phyloP scores from a whole-genome alignment of 352 stramenopile genomes.

The Globisporangium nunn region DNA sequence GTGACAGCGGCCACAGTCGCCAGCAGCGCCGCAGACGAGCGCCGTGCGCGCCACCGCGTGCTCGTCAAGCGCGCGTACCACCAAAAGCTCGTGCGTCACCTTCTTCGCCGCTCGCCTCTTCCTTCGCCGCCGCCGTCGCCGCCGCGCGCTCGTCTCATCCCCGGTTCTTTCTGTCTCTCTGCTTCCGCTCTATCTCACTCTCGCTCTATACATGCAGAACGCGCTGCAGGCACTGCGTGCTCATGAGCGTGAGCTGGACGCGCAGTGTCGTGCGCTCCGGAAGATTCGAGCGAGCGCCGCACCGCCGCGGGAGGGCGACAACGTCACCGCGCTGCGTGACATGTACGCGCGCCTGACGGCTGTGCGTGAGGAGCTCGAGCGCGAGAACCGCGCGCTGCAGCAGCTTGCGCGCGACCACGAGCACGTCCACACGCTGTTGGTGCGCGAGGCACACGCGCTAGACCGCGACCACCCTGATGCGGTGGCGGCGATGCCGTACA shows the following conservation, averaged over 20 bases:
- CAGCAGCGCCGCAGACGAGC: neutral
- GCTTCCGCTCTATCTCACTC: neutral
- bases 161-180: neutral
- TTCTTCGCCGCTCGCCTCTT: neutral
- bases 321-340: slow-evolving; percentile 7
- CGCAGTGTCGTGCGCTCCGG: slow-evolving; percentile 23
- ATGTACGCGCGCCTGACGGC: slow-evolving; percentile 23
- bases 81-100: slow-evolving; percentile 17
- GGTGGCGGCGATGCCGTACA: neutral
- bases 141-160: neutral
- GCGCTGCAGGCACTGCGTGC: slow-evolving; percentile 22
- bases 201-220: slow-evolving; percentile 12
- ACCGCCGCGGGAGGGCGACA: neutral
- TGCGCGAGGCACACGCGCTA: neutral
- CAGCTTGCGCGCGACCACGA: slow-evolving; percentile 19
- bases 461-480: neutral
- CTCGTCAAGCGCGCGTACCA: slow-evolving; percentile 33
- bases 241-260: slow-evolving; percentile 19
- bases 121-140: neutral
- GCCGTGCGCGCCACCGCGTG: slow-evolving; percentile 16
- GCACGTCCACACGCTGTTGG: slow-evolving; percentile 22
- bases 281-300: slow-evolving; percentile 4
- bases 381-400: slow-evolving; percentile 21
- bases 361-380: slow-evolving; percentile 22
- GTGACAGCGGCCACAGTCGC: no score